These are phyloP conservation scores for Climacium dendroides DNA, from an alignment of 225 moss, liverwort and hornwort species.

Conservation along the genomic window DNA sequence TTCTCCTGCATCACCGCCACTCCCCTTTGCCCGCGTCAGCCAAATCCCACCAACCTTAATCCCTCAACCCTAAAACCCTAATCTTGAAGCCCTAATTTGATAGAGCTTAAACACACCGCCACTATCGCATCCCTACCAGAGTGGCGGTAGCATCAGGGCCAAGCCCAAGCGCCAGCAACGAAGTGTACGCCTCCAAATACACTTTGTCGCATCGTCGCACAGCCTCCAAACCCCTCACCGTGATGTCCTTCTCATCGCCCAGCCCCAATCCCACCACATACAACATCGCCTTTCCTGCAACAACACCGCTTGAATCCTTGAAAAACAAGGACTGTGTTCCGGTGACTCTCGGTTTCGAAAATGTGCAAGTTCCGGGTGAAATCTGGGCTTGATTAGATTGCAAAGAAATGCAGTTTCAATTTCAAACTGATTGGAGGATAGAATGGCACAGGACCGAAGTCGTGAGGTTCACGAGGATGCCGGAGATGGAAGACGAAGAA, in stretches of 20 bases:
- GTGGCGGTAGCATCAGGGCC: constrained; percentile 68
- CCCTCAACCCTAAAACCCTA: neutral
- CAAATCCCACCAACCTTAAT: neutral
- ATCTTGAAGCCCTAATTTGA: neutral
- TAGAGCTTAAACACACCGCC: neutral
- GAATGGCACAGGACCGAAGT: neutral
- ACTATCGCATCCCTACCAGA: constrained; percentile 22
- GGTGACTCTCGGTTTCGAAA: neutral
- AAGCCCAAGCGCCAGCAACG: constrained; percentile 77
- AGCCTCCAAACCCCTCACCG: constrained; percentile 70
- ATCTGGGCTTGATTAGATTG: neutral
- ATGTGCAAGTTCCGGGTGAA: neutral
- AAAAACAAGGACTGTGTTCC: neutral
- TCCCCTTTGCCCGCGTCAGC: neutral
- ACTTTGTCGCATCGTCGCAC: constrained; percentile 74
- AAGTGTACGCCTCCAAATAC: constrained; percentile 94
- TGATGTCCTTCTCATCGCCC: constrained; percentile 94
- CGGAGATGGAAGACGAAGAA: neutral
- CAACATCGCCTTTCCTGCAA: constrained; percentile 32
- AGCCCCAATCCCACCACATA: constrained; percentile 89
- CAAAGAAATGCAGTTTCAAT: neutral
- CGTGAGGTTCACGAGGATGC: neutral
- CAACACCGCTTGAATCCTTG: neutral
- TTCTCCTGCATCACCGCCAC: constrained; percentile 50
- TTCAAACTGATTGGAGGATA: neutral